A percentile compares a stretch with the other conserved stretches of the same genome.
phyloP scores from a whole-genome alignment of 805 yeast genomes.

The Saturnispora besseyi region DNA sequence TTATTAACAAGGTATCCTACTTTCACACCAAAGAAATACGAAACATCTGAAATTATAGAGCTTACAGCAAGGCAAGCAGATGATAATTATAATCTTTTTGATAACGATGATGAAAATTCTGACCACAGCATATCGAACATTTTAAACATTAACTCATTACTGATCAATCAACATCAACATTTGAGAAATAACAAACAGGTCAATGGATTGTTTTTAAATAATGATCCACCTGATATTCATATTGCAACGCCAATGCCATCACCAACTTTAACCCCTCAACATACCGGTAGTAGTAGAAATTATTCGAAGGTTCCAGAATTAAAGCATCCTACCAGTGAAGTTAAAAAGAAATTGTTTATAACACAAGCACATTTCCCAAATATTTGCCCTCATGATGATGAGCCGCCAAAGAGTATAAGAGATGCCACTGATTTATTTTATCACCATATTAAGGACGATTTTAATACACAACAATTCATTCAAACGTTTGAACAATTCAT shows the following conservation, averaged over 20 bases:
- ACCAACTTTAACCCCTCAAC: conserved; percentile 52
- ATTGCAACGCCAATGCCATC: conserved; percentile 87
- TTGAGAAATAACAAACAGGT: conserved; percentile 15
- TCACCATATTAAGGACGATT: conserved; percentile 53
- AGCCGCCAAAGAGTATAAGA: conserved; percentile 62
- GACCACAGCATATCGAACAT: conserved; percentile 14
- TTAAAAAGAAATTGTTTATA: conserved; percentile 25
- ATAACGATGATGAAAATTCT: conserved; percentile 27
- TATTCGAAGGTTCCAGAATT: conserved; percentile 23
- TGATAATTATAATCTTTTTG: not conserved
- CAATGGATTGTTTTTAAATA: not conserved
- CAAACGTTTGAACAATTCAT: conserved; percentile 61
- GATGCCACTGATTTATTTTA: conserved; percentile 71
- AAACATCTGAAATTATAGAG: conserved; percentile 38
- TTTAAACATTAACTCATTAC: conserved; percentile 21
- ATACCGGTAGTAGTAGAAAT: conserved; percentile 23
- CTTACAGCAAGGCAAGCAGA: conserved; percentile 18
- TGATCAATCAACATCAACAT: conserved; percentile 27
- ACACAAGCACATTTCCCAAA: conserved; percentile 28
- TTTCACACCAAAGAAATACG: conserved; percentile 42
- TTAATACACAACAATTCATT: conserved; percentile 65
- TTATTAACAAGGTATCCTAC: conserved; percentile 69
- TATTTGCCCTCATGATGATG: conserved; percentile 24
- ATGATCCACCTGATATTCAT: conserved; percentile 38
- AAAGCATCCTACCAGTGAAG: conserved; percentile 26